Conservation (phyloP, 306 rosid species). For the Dalbergia cultrata region DNA sequence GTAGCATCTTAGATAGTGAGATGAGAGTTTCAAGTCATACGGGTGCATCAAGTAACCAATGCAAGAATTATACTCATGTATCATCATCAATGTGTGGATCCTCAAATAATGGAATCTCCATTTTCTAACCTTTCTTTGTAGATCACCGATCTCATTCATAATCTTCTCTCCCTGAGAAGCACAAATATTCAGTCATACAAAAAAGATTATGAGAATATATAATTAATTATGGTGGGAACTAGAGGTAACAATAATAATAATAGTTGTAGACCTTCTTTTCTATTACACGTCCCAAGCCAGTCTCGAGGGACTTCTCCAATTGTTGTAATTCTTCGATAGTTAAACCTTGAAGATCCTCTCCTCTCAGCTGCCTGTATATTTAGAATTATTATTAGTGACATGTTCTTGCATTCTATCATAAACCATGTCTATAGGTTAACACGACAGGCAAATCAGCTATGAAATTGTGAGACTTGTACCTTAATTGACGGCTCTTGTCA, state of each 20-base stretch:
- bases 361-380: constrained; percentile 82
- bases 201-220: background rate
- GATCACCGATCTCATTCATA: constrained; percentile 74
- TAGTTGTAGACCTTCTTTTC: constrained; percentile 67
- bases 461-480: constrained; percentile 53
- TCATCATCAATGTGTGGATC: background rate
- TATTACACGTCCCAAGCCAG: constrained; percentile 77
- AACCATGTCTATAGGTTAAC: background rate
- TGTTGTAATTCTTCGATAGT: constrained; percentile 75
- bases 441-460: background rate
- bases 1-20: background rate
- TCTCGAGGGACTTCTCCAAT: constrained; percentile 82
- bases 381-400: too few species aligned
- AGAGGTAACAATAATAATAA: background rate
- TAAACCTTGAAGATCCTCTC: constrained; percentile 89
- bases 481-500: constrained; percentile 72
- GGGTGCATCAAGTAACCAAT: background rate
- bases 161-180: constrained; percentile 77
- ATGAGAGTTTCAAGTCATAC: background rate
- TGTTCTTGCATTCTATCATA: too few species aligned
- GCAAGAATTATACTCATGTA: background rate
- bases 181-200: background rate
- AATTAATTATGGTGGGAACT: background rate
- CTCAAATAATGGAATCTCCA: background rate
- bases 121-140: constrained; percentile 80